Evolutionary conservation across 1,284 basidiomycete genomes (phyloP).

Genomic region (Austroboletus niveus): DNA sequence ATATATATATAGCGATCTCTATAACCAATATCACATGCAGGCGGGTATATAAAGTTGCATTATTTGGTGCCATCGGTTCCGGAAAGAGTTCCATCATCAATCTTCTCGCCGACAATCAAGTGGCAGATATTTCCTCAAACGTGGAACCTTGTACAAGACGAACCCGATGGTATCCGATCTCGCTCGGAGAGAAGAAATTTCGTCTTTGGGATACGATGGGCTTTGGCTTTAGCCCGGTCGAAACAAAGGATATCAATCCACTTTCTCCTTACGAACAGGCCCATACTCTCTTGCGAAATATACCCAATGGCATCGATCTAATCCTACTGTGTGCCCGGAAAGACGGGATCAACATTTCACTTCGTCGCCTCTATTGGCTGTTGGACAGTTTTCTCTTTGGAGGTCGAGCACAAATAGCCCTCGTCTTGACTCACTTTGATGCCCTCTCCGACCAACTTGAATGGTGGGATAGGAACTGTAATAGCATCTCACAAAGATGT

Average conservation of each 20-base stretch:
- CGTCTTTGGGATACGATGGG: not conserved
- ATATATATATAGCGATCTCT: not conserved
- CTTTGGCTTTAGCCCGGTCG: not conserved
- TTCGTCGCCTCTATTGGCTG: slow-evolving; percentile 2
- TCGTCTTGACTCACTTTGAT: slow-evolving; percentile 31
- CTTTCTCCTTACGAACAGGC: slow-evolving; percentile 11
- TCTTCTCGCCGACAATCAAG: slow-evolving; percentile 2
- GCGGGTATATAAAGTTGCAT: too few species aligned
- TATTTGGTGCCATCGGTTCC: not conserved
- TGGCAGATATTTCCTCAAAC: not conserved
- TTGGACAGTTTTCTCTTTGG: slow-evolving; percentile 9
- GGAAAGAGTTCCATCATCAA: slow-evolving; percentile 1
- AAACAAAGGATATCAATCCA: not conserved
- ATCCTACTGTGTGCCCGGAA: slow-evolving; percentile 11
- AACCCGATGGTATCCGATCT: not conserved
- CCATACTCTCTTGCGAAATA: slow-evolving; percentile 1
- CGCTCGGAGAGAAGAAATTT: not conserved
- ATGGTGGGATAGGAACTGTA: slow-evolving; percentile 7
- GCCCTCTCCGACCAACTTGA: slow-evolving; percentile 7
- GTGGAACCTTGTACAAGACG: not conserved
- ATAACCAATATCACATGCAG: slow-evolving; percentile 13
- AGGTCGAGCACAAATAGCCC: slow-evolving; percentile 24
- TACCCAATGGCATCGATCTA: slow-evolving; percentile 4
- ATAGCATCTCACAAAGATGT: not conserved
- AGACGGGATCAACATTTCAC: not conserved